phyloP scores from a whole-genome alignment of 371 early-diverging fungal species.

The Umbelopsis sp. region DNA sequence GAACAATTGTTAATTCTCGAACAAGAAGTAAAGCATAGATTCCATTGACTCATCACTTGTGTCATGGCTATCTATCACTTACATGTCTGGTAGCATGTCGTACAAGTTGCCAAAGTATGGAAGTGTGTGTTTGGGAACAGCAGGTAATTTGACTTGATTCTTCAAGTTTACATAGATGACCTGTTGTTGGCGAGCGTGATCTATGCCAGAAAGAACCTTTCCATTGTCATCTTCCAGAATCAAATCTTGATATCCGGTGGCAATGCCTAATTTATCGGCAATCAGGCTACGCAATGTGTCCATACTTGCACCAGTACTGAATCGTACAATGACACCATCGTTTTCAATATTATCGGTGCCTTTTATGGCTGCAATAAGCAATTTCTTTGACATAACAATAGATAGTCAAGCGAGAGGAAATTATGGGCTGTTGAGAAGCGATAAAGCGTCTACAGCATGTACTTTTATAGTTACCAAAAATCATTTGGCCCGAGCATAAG shows the following conservation, averaged over 20 bases:
- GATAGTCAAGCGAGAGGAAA: too few species aligned
- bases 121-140: slow-evolving; percentile 35
- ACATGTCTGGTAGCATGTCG: slow-evolving; percentile 41
- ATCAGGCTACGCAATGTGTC: slow-evolving; percentile 33
- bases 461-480: too few species aligned
- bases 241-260: slow-evolving; percentile 20
- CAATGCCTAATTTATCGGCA: slow-evolving; percentile 35
- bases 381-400: slow-evolving; percentile 23
- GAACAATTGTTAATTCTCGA: neutral
- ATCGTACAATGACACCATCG: slow-evolving; percentile 35
- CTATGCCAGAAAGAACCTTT: slow-evolving; percentile 26
- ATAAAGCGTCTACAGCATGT: too few species aligned
- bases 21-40: neutral
- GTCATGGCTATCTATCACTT: slow-evolving; percentile 7
- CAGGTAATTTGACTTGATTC: slow-evolving; percentile 27
- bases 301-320: slow-evolving; percentile 33
- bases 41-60: too few species aligned
- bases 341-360: slow-evolving; percentile 29
- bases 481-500: too few species aligned
- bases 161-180: slow-evolving; percentile 30
- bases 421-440: too few species aligned
- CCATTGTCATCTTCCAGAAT: slow-evolving; percentile 25
- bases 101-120: slow-evolving; percentile 44
- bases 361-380: slow-evolving; percentile 32
- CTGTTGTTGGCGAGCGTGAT: slow-evolving; percentile 30